These are phyloP conservation scores for Thraustotheca clavata DNA, from an alignment of 352 stramenopile species.

Conservation along the genomic window DNA sequence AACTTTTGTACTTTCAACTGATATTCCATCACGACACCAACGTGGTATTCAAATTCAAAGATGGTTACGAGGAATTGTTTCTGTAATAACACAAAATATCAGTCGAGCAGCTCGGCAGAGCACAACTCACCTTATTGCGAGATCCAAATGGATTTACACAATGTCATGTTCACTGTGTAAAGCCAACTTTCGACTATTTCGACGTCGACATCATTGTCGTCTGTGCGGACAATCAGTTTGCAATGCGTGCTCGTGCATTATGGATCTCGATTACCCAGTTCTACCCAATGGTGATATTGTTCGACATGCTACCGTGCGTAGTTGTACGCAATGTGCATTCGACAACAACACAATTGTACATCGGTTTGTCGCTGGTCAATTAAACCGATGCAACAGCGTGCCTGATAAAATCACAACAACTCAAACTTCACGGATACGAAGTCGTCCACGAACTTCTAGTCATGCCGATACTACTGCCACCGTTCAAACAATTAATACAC, in stretches of 20 bases:
- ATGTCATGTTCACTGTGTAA: conserved; percentile 50
- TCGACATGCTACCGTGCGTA: neutral
- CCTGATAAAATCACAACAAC: neutral
- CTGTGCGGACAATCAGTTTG: conserved; percentile 62
- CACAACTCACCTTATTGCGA: conserved; percentile 19
- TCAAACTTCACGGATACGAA: neutral
- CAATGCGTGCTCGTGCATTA: conserved; percentile 49
- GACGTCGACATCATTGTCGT: conserved; percentile 53
- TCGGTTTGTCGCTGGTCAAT: neutral
- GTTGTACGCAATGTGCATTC: conserved; percentile 8
- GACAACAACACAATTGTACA: neutral
- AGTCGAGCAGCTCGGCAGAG: conserved; percentile 1
- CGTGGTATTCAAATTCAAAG: neutral
- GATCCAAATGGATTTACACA: conserved; percentile 48
- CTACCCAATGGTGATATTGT: neutral
- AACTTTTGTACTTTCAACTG: neutral
- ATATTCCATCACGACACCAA: neutral
- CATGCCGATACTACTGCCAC: neutral
- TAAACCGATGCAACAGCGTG: neutral
- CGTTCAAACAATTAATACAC: neutral
- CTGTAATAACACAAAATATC: neutral
- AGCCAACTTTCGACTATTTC: conserved; percentile 58
- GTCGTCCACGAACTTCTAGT: neutral
- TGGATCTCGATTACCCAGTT: conserved; percentile 26
- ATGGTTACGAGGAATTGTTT: conserved; percentile 6